These are phyloP conservation scores for Fusarium sp. DNA, from an alignment of 2,329 filamentous ascomycete genomes.

Conservation along the genomic window DNA sequence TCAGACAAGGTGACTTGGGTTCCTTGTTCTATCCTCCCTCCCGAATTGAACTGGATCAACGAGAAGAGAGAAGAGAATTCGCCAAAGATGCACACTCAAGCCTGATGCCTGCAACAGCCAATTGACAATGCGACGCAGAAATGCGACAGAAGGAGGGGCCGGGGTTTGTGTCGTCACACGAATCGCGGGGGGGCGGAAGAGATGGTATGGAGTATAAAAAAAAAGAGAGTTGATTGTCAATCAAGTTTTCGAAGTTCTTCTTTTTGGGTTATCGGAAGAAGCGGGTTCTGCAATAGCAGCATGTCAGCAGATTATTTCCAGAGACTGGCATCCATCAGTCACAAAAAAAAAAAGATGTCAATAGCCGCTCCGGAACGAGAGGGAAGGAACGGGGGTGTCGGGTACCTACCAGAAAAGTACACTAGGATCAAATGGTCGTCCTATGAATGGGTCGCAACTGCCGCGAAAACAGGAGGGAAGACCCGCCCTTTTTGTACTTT, in stretches of 20 bases:
- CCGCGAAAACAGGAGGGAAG: constrained; percentile 42
- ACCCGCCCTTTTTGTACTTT: constrained; percentile 48
- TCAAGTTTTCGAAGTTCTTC: not conserved
- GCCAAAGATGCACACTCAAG: constrained; percentile 1
- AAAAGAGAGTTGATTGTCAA: not conserved
- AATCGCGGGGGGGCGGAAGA: constrained; percentile 11
- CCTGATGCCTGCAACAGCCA: constrained; percentile 13
- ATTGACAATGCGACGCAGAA: constrained; percentile 16
- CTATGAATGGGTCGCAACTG: constrained; percentile 40
- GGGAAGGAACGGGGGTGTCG: not conserved
- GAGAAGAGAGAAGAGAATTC: constrained; percentile 11
- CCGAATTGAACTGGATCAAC: constrained; percentile 11
- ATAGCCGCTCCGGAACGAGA: not conserved
- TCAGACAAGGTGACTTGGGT: not conserved
- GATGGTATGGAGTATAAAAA: not conserved
- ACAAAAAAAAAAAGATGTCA: not conserved
- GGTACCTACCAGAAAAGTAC: constrained; percentile 34
- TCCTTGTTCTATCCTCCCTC: constrained; percentile 11
- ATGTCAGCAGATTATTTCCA: not conserved
- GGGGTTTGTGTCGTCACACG: constrained; percentile 26
- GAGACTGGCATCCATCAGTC: not conserved
- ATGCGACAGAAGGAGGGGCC: constrained; percentile 19
- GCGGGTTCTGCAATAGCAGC: not conserved
- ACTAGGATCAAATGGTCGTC: constrained; percentile 27
- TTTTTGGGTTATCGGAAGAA: not conserved